Percentiles rank a stretch among this genome's conserved stretches.
phyloP scores from a whole-genome alignment of 352 stramenopile genomes.

The Aphanomyces euteiches region DNA sequence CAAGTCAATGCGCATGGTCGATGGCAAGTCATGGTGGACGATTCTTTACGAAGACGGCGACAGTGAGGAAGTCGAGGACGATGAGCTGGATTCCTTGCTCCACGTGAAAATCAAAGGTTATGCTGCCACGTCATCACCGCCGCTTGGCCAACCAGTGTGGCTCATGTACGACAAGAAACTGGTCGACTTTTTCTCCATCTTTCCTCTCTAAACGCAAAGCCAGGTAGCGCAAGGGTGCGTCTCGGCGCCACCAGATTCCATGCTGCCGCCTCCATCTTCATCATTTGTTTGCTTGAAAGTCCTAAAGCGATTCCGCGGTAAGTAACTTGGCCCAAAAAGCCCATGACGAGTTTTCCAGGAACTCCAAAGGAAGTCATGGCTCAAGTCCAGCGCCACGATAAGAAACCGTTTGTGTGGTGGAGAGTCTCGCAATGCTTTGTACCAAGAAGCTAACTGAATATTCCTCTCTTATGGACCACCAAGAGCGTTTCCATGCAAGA shows the following conservation, averaged over 20 bases:
- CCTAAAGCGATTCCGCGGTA: constrained; percentile 17
- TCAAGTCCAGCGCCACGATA: background rate
- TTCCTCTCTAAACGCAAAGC: background rate
- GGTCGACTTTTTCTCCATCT: background rate
- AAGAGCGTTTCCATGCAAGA: too few relatives aligned
- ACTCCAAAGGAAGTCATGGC: constrained; percentile 10
- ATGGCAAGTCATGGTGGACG: background rate
- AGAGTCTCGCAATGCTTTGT: constrained; percentile 19
- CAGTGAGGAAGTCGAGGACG: constrained; percentile 23
- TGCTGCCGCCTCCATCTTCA: background rate
- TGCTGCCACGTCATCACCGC: background rate
- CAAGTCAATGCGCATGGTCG: background rate
- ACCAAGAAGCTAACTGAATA: background rate
- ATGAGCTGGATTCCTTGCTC: constrained; percentile 11
- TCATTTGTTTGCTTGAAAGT: constrained; percentile 8
- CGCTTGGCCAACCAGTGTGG: constrained; percentile 17
- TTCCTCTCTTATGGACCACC: background rate
- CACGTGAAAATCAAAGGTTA: constrained; percentile 19
- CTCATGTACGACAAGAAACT: constrained; percentile 17
- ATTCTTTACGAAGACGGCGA: constrained; percentile 27
- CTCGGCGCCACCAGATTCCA: background rate
- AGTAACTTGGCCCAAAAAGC: background rate
- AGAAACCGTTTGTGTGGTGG: constrained; percentile 20
- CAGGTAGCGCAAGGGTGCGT: constrained; percentile 13
- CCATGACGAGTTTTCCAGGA: background rate